A percentile compares a stretch with the other conserved stretches of the same genome.
These are phyloP conservation scores for Strigomonas culicis DNA, from an alignment of 208 protist species.

Conservation along the genomic window DNA sequence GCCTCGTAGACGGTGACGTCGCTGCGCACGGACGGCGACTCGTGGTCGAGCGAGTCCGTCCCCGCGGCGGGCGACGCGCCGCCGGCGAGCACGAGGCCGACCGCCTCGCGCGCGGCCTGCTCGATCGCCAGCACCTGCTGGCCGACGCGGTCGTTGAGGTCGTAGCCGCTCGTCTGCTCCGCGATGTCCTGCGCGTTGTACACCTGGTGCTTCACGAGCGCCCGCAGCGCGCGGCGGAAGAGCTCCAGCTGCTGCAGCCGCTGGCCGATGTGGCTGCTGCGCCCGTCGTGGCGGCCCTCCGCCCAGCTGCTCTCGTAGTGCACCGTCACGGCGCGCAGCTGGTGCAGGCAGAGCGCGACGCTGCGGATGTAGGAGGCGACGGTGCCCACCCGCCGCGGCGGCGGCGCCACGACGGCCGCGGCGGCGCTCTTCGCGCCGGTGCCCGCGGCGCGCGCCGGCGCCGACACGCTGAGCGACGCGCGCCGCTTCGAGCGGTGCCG, in stretches of 20 bases:
- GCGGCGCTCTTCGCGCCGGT: background rate
- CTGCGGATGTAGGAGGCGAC: conserved; percentile 1
- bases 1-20: conserved; percentile 38
- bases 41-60: conserved; percentile 13
- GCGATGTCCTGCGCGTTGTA: conserved; percentile 85
- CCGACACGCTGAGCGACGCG: background rate
- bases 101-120: conserved; percentile 34
- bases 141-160: conserved; percentile 18
- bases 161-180: conserved; percentile 27
- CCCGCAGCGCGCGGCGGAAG: conserved; percentile 48
- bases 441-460: too few relatives aligned
- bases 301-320: background rate
- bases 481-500: background rate
- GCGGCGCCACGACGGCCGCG: too few relatives aligned
- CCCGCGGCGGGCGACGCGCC: conserved; percentile 9
- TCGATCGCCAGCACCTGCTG: conserved; percentile 43
- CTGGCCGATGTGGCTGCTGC: conserved; percentile 24
- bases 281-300: background rate
- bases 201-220: conserved; percentile 73
- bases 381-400: background rate
- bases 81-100: conserved; percentile 38
- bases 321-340: conserved; percentile 22
- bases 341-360: conserved; percentile 16
- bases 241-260: conserved; percentile 62
- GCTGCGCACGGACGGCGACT: conserved; percentile 17